Evolutionary conservation across 164 flowering plant species (phyloP), one percentile per base, ranked within the genome.

Genomic region (Umbilicus rupestris): DNA sequence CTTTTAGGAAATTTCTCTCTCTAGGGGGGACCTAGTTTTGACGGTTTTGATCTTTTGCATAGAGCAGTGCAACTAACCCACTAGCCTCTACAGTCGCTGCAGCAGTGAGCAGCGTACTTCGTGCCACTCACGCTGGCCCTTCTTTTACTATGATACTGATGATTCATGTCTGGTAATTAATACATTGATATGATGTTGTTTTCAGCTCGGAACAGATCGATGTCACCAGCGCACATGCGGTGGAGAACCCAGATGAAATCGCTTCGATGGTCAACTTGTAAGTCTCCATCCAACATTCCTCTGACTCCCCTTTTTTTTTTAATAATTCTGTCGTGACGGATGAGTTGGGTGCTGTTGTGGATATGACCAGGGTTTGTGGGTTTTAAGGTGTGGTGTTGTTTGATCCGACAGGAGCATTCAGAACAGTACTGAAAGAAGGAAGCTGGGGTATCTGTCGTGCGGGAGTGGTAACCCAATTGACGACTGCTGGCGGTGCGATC

Each of bases 381-480:
- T 55, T 52, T 52, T n/a, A 22, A 19, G 44, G 12, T 41, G 44
- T 41, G 12, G 44, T 9, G 44, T 39, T 64, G 5, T 39, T 33
- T 64, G 22, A 49, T 29, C 31, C 16, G 11, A 46, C 70, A 72
- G 67, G 67, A 67, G 49, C 63, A 67, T 67, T 15, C 15, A 30
- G 66, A 72, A 72, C 74, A 72, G 67, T 47, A 72, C 67, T 22
- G 67, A 59, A 33, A 49, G 74, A 55, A 67, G 69, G 37, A 68
- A 65, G 12, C 58, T 68, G 66, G 75, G 75, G 6, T 72, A n/a
- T 33, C 62, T 68, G 47, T 68, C 75, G 14, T 68, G 69, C 37
- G 69, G 71, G 14, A 68, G 69, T 16, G 72, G 75, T 3, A 72
- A 72, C 30, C 75, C 75, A 17, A 72, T 72, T 22, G 75, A 72